Evolutionary conservation across 2,329 filamentous ascomycete genomes (phyloP).

Genomic region (Trichoderma lentiforme): DNA sequence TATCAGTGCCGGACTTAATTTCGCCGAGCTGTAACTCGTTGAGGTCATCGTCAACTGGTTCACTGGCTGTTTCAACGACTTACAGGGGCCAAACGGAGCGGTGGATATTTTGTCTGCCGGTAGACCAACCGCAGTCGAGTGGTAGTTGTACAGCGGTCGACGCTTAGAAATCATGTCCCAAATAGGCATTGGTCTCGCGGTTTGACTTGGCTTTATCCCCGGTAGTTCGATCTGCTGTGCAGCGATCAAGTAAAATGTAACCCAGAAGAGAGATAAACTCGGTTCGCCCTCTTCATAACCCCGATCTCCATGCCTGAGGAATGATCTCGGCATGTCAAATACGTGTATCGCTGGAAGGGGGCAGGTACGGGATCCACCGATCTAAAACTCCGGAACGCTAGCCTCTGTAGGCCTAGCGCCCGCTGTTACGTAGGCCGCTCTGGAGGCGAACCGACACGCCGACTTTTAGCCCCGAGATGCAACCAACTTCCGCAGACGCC

Average conservation of each 20-base stretch:
- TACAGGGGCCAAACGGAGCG: not conserved
- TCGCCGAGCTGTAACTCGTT: not conserved
- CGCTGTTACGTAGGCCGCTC: not conserved
- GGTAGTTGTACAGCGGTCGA: not conserved
- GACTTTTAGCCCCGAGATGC: not conserved
- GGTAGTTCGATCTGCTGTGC: not conserved
- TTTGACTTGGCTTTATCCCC: not conserved
- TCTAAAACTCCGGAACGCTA: conserved; percentile 13
- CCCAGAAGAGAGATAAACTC: not conserved
- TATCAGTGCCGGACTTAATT: not conserved
- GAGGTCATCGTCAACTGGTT: not conserved
- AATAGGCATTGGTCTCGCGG: not conserved
- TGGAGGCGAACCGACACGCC: not conserved
- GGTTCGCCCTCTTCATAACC: not conserved
- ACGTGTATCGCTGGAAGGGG: not conserved
- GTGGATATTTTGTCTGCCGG: not conserved
- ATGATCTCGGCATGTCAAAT: not conserved
- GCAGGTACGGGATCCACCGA: not conserved
- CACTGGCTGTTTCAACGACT: not conserved
- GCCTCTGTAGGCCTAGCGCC: not conserved
- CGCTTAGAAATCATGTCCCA: not conserved
- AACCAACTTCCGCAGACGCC: not conserved
- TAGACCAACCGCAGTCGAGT: not conserved
- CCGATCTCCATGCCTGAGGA: not conserved
- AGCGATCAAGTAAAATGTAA: not conserved